phyloP scores from a whole-genome alignment of 305 asterid genomes.

The Plantago coronopus region DNA sequence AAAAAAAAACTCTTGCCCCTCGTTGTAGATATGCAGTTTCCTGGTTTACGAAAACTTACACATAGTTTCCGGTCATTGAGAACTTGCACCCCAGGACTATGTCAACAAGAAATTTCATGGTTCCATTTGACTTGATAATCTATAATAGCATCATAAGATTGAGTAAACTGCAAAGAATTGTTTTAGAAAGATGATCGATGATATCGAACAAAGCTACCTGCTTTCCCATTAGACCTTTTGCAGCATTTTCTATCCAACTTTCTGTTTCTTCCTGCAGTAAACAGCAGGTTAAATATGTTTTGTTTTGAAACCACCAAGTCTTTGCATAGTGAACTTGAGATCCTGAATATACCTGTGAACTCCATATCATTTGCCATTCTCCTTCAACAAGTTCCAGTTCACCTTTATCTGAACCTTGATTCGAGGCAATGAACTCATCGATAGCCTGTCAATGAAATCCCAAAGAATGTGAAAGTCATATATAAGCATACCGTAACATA shows the following conservation, averaged over 20 bases:
- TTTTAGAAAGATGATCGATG: too few relatives aligned
- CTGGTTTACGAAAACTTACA: slow-evolving; percentile 42
- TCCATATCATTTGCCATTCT: slow-evolving; percentile 92
- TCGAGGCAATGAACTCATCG: slow-evolving; percentile 44
- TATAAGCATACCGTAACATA: slow-evolving; percentile 7
- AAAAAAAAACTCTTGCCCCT: too few relatives aligned
- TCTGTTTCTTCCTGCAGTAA: slow-evolving; percentile 68
- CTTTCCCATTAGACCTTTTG: slow-evolving; percentile 88
- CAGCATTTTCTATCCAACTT: slow-evolving; percentile 95
- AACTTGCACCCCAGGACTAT: slow-evolving; percentile 63
- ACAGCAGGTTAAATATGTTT: slow-evolving; percentile 7
- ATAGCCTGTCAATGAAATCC: slow-evolving; percentile 48
- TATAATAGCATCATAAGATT: slow-evolving; percentile 18
- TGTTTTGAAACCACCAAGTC: background rate
- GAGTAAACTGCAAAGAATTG: background rate
- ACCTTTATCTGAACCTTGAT: slow-evolving; percentile 30
- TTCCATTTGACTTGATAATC: slow-evolving; percentile 67
- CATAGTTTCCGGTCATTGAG: slow-evolving; percentile 79
- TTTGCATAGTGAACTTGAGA: background rate
- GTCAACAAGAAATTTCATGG: slow-evolving; percentile 67
- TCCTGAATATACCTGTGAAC: slow-evolving; percentile 61
- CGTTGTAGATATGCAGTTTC: background rate
- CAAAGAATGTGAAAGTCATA: slow-evolving; percentile 7
- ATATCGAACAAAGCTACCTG: slow-evolving; percentile 42
- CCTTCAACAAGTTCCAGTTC: slow-evolving; percentile 72